Percentiles rank a stretch among this genome's conserved stretches.
Evolutionary conservation across 2,329 filamentous ascomycete genomes (phyloP).

Genomic region (Tricladium varicosporioides): DNA sequence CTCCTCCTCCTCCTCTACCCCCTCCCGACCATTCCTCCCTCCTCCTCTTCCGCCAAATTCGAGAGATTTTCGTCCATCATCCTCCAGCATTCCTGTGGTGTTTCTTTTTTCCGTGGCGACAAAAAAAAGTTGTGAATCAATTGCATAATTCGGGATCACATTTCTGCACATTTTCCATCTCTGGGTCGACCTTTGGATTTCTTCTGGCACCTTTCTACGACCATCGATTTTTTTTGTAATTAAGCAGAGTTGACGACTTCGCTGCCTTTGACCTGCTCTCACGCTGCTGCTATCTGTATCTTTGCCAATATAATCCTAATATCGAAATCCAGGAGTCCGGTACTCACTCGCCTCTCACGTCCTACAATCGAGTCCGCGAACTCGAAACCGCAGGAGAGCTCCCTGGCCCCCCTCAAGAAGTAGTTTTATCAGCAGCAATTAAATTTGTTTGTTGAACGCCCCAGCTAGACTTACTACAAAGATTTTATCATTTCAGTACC

Average conservation of each 20-base stretch:
- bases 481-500: not conserved
- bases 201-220: not conserved
- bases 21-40: not conserved
- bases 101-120: not conserved
- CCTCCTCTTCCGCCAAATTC: not conserved
- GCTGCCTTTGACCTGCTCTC: conserved; percentile 31
- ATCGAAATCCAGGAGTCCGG: conserved; percentile 22
- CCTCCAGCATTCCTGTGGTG: not conserved
- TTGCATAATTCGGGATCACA: conserved; percentile 8
- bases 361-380: not conserved
- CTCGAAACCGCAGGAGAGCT: not conserved
- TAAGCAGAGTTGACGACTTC: conserved; percentile 30
- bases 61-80: not conserved
- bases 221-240: conserved; percentile 13
- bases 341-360: conserved; percentile 18
- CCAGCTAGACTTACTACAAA: not conserved
- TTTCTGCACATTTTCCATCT: conserved; percentile 8
- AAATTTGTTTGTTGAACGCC: not conserved
- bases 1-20: conserved; percentile 12
- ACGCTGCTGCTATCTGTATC: conserved; percentile 14
- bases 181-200: conserved; percentile 1
- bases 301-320: conserved; percentile 28
- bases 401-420: not conserved
- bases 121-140: conserved; percentile 4
- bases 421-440: not conserved